Base-by-base conservation (phyloP, 495 filamentous ascomycete species). In the Clavariopsis aquatica region DNA sequence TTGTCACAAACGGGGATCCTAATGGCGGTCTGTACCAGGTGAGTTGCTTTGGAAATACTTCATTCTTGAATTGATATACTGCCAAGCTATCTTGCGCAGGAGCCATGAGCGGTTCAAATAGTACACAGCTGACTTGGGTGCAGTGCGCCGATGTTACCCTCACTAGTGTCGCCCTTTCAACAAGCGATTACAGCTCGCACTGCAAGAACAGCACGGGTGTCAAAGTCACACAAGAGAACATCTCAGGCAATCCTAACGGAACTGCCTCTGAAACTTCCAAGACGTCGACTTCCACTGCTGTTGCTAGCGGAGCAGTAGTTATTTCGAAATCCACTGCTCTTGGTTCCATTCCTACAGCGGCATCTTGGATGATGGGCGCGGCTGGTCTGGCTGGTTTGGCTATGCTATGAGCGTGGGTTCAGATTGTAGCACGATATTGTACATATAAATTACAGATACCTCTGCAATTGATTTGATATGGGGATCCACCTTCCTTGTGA, bases 91-190 rank as follows among this genome's bases (percentile, higher is more conserved):
- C 2, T 17, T 43, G n/a, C 38, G 15, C 15, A n/a, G 31, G 13
- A 36, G 6, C 6, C 13, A 6, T 6, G 31, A 36, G 31, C 31
- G 31, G 3, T 43, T 12, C 31, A 8, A 43, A 43, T 43, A 10
- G 38, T 7, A 43, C 38, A 43, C 24, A 20, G 22, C 57, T 27
- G 15, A 52, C 34, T 13, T 43, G n/a, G 8, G 0, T 46, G 31
- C 26, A 87, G 85, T 87, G 85, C 66, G 84, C 84, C 58, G 85
- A 88, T 69, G 80, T 88, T 60, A 84, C 82, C 51, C 82, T 88
- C 72, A 78, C 78, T 19, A 71, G 69, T 56, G 69, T 64, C 7
- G 19, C 72, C 10, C 74, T 80, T 41, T 74, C 72, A 15, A 64
- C 73, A 8, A 23, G 68, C 2, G 70, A 76, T 13, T 88, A 84